Evolutionary conservation across 345 rosid species (phyloP), one percentile per base, ranked within the genome.

Genomic region (Passiflora organensis): DNA sequence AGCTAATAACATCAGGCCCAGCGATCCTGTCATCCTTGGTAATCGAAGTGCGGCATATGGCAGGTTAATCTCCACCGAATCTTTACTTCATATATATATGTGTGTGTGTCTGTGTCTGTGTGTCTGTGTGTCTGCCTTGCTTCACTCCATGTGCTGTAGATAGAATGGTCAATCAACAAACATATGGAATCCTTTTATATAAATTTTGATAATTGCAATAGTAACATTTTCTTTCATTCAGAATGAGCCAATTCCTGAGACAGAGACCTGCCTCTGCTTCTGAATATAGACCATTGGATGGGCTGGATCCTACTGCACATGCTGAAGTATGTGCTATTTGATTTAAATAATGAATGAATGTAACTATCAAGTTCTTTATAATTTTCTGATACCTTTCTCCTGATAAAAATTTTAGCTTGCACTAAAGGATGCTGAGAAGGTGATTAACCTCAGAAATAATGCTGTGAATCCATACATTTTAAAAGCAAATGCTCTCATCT

Each of bases 361-460:
- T 39, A 39, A 10, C n/a, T 10, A 10, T 39, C 12, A 4, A 4
- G 13, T 14, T 13, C 43, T 2, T 8, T 28, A 3, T 28, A 8
- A 28, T 28, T 28, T 28, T 28, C 34, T 28, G 34, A 28, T 28
- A 8, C 34, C 34, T 28, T 28, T 28, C 34, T 48, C 25, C 24
- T 63, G 16, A 32, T 53, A 15, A 61, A 32, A 46, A 2, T 66
- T 80, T 60, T 81, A 88, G 99, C 96, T 93, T 68, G 95, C 95
- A 43, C 63, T 82, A 13, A 93, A 86, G 75, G 99, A 93, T 81
- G 94, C 99, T 43, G 95, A 88, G 56, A 93, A 78, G 81, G 71
- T 93, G 56, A 70, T 73, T 67, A 75, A 56, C 48, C 76, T 86
- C 32, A 76, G 59, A 69, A 74, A 55, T 53, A 77, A 72, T 71